Base-by-base conservation (phyloP, 495 filamentous ascomycete genomes). In the Sporormia fimetaria region DNA sequence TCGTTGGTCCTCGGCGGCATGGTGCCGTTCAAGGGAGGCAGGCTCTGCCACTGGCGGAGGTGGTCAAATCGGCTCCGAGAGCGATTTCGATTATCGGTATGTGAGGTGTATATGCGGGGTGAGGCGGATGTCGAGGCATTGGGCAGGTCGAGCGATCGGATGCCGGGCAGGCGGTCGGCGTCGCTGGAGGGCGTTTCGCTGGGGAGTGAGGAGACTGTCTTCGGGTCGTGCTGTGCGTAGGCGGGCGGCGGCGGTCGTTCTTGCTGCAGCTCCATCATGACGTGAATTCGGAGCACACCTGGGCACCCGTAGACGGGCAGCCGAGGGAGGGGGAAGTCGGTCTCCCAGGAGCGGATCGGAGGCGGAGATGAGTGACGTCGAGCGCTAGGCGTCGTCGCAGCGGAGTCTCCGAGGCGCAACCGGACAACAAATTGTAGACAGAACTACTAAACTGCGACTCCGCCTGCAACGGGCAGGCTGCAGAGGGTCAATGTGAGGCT, bases 171-270 rank as follows among this genome's bases (percentile, higher is more conserved):
- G 27, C 36, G 12, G 30, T 41, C 31, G 27, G 17, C 36, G 36
- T 14, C 26, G 9, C 4, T 27, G 15, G 38, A 14, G 21, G 35
- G 7, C 21, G 24, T 15, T 20, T 56, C 50, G n/a, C 35, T 55
- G 5, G 57, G 57, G 16, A 57, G 57, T 3, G 47, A 54, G 28
- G 57, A 57, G 24, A 58, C 52, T 6, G 49, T 37, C 21, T 50
- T 46, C 25, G 54, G 54, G 22, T 57, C 53, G 33, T 57, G 50
- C 15, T 50, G 42, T 6, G 41, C 33, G 45, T 62, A 62, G 3
- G 59, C 46, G 29, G 57, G 59, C 28, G 59, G 59, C 26, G 44
- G 37, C 12, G 41, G 35, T 15, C 33, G 33, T 21, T 58, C 55
- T 18, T 47, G 51, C 35, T 58, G 46, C 39, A 43, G 47, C 26